phyloP scores from a whole-genome alignment of 441 rosid genomes.

The Aleurites moluccanus region DNA sequence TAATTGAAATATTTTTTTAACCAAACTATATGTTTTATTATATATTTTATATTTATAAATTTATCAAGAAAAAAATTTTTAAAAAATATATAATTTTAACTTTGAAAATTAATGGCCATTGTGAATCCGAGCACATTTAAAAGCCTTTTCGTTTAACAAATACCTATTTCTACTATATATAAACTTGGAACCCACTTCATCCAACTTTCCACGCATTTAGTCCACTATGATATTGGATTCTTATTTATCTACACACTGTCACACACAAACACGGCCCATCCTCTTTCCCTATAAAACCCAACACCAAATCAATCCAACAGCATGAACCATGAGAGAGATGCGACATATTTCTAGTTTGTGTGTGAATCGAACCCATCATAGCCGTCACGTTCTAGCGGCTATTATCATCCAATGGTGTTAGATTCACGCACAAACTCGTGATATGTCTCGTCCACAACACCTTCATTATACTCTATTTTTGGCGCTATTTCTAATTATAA shows the following conservation, averaged over 20 bases:
- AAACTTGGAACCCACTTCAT: background rate
- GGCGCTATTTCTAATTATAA: constrained; percentile 24
- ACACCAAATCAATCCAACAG: background rate
- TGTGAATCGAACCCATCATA: constrained; percentile 28
- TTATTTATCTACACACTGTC: background rate
- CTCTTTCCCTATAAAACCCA: background rate
- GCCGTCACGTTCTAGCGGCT: constrained; percentile 9
- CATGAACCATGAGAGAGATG: background rate
- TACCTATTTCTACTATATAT: no score
- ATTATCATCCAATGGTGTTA: constrained; percentile 18
- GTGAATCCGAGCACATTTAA: background rate
- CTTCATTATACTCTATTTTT: background rate
- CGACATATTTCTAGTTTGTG: constrained; percentile 28
- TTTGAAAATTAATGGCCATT: background rate
- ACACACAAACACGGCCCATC: background rate
- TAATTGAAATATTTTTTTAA: no score
- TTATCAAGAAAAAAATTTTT: no score
- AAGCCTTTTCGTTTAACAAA: background rate
- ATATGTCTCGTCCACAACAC: constrained; percentile 17
- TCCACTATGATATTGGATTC: background rate
- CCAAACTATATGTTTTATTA: no score
- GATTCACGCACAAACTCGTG: constrained; percentile 45
- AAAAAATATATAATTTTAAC: no score
- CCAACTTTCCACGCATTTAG: background rate
- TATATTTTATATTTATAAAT: no score